These are phyloP conservation scores for Aureobasidium sp. DNA, from an alignment of 2,329 filamentous ascomycete species.

Conservation along the genomic window DNA sequence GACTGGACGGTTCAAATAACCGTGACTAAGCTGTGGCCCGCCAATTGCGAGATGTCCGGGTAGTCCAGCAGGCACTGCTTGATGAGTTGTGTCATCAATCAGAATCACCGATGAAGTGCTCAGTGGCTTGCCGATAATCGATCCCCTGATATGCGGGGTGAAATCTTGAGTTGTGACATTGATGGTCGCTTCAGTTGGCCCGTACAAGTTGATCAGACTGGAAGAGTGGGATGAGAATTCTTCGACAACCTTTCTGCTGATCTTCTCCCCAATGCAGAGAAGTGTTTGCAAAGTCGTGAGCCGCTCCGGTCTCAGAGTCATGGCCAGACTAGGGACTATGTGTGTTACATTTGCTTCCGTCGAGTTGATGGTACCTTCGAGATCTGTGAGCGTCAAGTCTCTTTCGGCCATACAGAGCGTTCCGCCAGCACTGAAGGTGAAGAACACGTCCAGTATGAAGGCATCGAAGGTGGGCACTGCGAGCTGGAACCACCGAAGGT, in stretches of 20 bases:
- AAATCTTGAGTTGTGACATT: not conserved
- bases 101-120: not conserved
- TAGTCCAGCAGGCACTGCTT: not conserved
- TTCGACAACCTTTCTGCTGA: not conserved
- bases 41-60: not conserved
- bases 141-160: not conserved
- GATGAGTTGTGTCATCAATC: not conserved
- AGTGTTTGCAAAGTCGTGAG: not conserved
- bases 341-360: not conserved
- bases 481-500: not conserved
- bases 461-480: not conserved
- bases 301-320: not conserved
- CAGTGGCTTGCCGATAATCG: not conserved
- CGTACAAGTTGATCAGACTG: not conserved
- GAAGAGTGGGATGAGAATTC: not conserved
- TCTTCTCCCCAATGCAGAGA: not conserved
- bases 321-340: not conserved
- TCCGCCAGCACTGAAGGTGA: not conserved
- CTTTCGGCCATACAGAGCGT: not conserved
- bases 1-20: not conserved
- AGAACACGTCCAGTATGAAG: not conserved
- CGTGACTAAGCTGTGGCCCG: not conserved
- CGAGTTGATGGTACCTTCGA: not conserved
- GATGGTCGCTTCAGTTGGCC: not conserved
- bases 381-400: not conserved